Conservation (phyloP, 108 stramenopile genomes). For the Nitzschia inconspicua region DNA sequence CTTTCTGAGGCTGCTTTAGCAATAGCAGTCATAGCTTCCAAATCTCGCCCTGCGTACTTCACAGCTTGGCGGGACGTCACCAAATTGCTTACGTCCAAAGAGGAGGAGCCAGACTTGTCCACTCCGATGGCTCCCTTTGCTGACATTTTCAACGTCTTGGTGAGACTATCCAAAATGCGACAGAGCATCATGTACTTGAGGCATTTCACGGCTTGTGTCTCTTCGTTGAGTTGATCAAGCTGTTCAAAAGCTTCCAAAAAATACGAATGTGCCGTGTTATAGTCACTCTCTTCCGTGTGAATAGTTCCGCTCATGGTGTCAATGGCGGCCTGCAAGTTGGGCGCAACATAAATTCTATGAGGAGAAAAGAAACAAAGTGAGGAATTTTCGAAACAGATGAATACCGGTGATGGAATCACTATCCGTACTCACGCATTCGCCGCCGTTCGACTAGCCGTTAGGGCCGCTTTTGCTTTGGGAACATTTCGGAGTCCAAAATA, state of each 20-base stretch:
- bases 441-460: constrained; percentile 95
- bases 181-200: constrained; percentile 99
- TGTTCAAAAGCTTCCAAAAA: constrained; percentile 99
- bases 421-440: no score
- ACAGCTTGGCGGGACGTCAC: constrained; percentile 88
- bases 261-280: constrained; percentile 98
- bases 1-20: constrained; percentile 88
- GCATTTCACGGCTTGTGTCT: constrained; percentile 60
- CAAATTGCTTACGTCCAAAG: constrained; percentile 74
- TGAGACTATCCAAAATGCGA: constrained; percentile 84
- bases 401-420: no score
- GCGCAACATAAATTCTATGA: constrained; percentile 86
- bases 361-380: no score
- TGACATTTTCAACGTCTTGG: constrained; percentile 71
- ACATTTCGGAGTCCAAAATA: constrained; percentile 95
- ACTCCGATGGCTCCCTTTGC: constrained; percentile 59
- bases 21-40: constrained; percentile 95
- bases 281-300: constrained; percentile 97
- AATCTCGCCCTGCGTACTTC: constrained; percentile 92
- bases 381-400: no score
- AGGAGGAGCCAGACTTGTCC: constrained; percentile 34
- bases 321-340: constrained; percentile 92
- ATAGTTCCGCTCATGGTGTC: constrained; percentile 97
- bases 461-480: constrained; percentile 97
- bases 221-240: constrained; percentile 85